Percentiles rank a stretch among this genome's conserved stretches.
These are phyloP conservation scores for Suillus spraguei DNA, from an alignment of 768 basidiomycete species.

Conservation along the genomic window DNA sequence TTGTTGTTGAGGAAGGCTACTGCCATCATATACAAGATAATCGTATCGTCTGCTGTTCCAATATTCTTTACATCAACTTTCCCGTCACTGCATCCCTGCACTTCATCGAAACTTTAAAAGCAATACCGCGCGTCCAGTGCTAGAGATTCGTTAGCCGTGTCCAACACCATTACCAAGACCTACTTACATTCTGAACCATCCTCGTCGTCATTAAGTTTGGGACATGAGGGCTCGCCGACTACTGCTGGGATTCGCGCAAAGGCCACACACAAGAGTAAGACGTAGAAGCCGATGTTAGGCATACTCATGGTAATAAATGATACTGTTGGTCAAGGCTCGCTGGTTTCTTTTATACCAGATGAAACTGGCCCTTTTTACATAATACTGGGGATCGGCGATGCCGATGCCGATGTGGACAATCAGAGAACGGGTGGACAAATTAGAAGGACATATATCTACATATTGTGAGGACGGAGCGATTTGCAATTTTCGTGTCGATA, in stretches of 20 bases:
- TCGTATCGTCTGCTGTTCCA: not conserved
- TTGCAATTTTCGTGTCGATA: too few relatives aligned
- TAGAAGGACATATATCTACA: too few relatives aligned
- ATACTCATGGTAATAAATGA: not conserved
- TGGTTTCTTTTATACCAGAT: not conserved
- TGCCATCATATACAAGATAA: not conserved
- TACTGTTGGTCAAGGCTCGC: not conserved
- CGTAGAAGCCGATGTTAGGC: not conserved
- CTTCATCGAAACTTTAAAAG: too few relatives aligned
- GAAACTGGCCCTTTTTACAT: too few relatives aligned
- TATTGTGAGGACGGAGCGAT: too few relatives aligned
- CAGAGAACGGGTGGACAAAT: too few relatives aligned
- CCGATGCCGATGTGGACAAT: too few relatives aligned
- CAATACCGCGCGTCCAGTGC: too few relatives aligned
- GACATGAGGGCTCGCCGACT: not conserved
- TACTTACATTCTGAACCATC: too few relatives aligned
- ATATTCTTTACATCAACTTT: not conserved
- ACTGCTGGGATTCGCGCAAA: not conserved
- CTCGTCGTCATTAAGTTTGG: not conserved
- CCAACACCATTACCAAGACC: too few relatives aligned
- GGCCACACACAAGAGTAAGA: not conserved
- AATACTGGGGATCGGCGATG: too few relatives aligned
- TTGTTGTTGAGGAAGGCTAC: not conserved
- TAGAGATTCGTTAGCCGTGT: too few relatives aligned
- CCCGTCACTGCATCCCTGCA: not conserved